Evolutionary conservation across 2,329 filamentous ascomycete genomes (phyloP), one percentile per base, ranked within the genome.

Genomic region (Fonsecaea nubica): DNA sequence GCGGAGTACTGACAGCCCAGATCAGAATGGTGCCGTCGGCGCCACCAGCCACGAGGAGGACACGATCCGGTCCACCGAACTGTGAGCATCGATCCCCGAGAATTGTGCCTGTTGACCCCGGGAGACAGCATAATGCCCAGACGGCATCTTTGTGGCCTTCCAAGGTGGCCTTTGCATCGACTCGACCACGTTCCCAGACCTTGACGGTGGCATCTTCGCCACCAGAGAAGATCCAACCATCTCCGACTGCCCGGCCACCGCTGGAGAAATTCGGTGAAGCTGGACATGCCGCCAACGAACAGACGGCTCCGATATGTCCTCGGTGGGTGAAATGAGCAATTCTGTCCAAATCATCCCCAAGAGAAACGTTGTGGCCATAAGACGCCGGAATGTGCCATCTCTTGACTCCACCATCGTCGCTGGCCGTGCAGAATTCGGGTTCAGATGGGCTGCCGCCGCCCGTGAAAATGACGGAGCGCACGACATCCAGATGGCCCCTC

Each of bases 221-320:
- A 67, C 95, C 95, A 4, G 94, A 98, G 79, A 99, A 99, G 71
- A 99, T 93, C 95, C 95, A 99, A 33, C 95, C 95, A 73, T 98
- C 95, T 36, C 94, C 94, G 73, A 91, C 88, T 7, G 92, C 92
- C 69, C 93, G 88, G 6, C 93, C 93, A 40, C 93, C 92, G 18
- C 92, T 96, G 7, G 92, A 91, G 76, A 97, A 97, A 75, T 92
- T 95, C 32, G 92, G 91, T 1, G 92, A 90, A 1, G 92, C 89
- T 1, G 92, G 93, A 84, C 92, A 97, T 3, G 94, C 91, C 0
- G 94, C 90, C 32, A 99, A 81, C 52, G 88, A 92, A 48, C 96
- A 91, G 2, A 99, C 93, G 2, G 93, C 88, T 2, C 95, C 94
- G n/a, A 89, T 87, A 76, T 99, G 95, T 9, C 95, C 95, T 64